phyloP scores from a whole-genome alignment of 768 basidiomycete genomes.

The Pulveroboletus ravenelii region DNA sequence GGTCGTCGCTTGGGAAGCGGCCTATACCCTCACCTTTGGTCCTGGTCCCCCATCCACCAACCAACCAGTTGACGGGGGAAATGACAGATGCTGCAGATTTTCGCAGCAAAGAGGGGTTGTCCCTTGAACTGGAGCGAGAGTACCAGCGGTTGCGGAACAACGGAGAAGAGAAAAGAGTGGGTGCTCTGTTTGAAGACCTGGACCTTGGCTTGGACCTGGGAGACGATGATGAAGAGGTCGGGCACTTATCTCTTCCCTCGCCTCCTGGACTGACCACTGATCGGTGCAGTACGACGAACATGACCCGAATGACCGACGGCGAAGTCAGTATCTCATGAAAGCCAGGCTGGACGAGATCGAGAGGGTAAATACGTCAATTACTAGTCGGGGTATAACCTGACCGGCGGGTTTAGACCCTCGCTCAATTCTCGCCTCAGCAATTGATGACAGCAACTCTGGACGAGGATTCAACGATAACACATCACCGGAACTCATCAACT shows the following conservation, averaged over 20 bases:
- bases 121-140: slow-evolving; percentile 28
- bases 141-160: slow-evolving; percentile 30
- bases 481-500: slow-evolving; percentile 16
- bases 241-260: slow-evolving; percentile 14
- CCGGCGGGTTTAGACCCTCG: slow-evolving; percentile 45
- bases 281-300: slow-evolving; percentile 54
- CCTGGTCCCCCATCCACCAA: slow-evolving; percentile 38
- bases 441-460: slow-evolving; percentile 22
- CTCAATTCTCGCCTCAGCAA: slow-evolving; percentile 58
- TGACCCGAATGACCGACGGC: slow-evolving; percentile 69
- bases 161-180: slow-evolving; percentile 42
- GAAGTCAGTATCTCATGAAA: slow-evolving; percentile 71
- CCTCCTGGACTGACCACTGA: slow-evolving; percentile 13
- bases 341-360: slow-evolving; percentile 79
- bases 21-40: slow-evolving; percentile 57
- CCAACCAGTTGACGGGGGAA: slow-evolving; percentile 27
- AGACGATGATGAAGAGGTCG: slow-evolving; percentile 41
- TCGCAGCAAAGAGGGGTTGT: slow-evolving; percentile 15
- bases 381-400: slow-evolving; percentile 6
- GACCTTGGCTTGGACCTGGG: slow-evolving; percentile 40
- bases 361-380: slow-evolving; percentile 38
- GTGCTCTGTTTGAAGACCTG: slow-evolving; percentile 43
- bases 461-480: slow-evolving; percentile 19
- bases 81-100: slow-evolving; percentile 8
- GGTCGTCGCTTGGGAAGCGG: slow-evolving; percentile 37